Evolutionary conservation across 805 yeast species (phyloP), one percentile per base, ranked within the genome.

Genomic region (Lachancea nothofagi): DNA sequence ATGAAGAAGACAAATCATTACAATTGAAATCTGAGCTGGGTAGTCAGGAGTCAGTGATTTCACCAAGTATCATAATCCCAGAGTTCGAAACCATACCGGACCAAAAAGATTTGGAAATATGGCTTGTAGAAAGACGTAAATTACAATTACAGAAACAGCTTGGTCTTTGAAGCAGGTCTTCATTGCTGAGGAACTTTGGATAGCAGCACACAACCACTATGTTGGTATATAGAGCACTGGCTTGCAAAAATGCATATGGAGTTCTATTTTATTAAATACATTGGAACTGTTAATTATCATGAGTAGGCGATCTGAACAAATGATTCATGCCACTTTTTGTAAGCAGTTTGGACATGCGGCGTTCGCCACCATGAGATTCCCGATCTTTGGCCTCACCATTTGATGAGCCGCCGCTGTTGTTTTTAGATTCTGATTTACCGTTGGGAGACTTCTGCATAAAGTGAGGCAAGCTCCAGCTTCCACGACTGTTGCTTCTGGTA

Each of bases 101-200:
- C 0, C 49, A 59, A 8, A 55, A 58, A 28, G 71, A 73, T 2
- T 67, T 77, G 35, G 72, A 71, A 34, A 37, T 47, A 12, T 66
- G 73, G 65, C 46, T 78, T 13, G 74, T 78, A 15, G 66, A 69
- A 12, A 57, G 57, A 42, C 66, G 69, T 45, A 72, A 68, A 45
- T 49, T 64, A 38, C 70, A 71, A 44, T 54, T 79, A 14, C 51
- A 72, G 21, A 50, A 53, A 7, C 62, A 50, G 33, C 32, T 54
- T 17, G 42, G 43, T 18, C 33, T 51, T 6, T 55, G 33, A 40
- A 21, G 29, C 29, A 5, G 40, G 24, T 5, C 33, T 23, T 14
- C 12, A n/a, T 20, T 7, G 20, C 15, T n/a, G 15, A n/a, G 15
- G 9, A 28, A 14, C 17, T 19, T 12, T 30, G 23, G 9, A n/a